Evolutionary conservation across 306 rosid genomes (phyloP), one percentile per base, ranked within the genome.

Genomic region (Pachyrhizus erosus): DNA sequence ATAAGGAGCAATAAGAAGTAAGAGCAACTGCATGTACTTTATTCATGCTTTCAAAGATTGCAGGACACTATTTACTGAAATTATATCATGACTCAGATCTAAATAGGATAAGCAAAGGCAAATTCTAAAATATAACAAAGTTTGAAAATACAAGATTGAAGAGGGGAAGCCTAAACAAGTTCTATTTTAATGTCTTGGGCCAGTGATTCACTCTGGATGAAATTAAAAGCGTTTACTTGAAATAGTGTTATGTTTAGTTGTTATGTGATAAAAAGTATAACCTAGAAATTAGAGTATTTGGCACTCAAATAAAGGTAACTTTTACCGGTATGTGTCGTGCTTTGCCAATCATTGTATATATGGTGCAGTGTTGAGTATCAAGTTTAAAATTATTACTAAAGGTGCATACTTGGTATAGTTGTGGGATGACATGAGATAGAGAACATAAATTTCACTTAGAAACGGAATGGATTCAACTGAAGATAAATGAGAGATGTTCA

Each of bases 81-180:
- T 48, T 49, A 78, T 15, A 67, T 21, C 64, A 27, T 7, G 62
- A 49, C 42, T 34, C 61, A 2, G 5, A 18, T 21, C 40, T 34
- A 12, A 62, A 20, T 46, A 29, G 73, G 26, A 52, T 13, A 5
- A 3, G 52, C 15, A 3, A 27, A 43, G 17, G 0, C 5, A n/a
- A 26, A 62, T 77, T 52, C 57, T 46, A 64, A 45, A 72, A 51
- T 29, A n/a, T 51, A 73, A 29, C 24, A 3, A 62, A 45, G 73
- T 77, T 62, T 0, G 1, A 11, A 78, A 52, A 79, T 10, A 51
- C 7, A 49, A 33, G 21, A 12, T 51, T 34, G 40, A 78, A 51
- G 52, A 51, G 54, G 34, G 24, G 73, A 52, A 52, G 24, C 72
- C 46, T 43, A n/a, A 62, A 42, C 61, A 77, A 43, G 48, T 62